Evolutionary conservation across 2,329 filamentous ascomycete genomes (phyloP).

Genomic region (Chrysoporthe puriensis): DNA sequence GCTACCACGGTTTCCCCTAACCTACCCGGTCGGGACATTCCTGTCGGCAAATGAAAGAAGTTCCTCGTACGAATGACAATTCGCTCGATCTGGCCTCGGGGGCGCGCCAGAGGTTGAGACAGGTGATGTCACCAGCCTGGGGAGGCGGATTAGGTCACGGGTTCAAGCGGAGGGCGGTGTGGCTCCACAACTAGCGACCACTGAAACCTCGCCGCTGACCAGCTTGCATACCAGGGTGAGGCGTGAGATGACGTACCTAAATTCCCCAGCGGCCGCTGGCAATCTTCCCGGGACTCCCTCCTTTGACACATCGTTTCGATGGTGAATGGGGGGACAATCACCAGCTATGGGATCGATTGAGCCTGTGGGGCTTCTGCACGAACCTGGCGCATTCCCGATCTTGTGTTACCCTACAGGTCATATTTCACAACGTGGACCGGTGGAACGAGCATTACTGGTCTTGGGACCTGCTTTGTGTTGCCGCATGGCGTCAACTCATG

Average conservation of each 20-base stretch:
- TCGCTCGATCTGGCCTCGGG: too few species aligned
- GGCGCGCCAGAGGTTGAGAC: too few species aligned
- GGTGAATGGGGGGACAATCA: too few species aligned
- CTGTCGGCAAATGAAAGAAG: neutral
- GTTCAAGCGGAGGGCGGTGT: neutral
- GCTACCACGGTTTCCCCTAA: neutral
- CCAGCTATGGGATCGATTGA: neutral
- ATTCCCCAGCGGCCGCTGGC: conserved; percentile 2
- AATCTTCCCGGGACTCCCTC: neutral
- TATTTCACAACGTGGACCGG: neutral
- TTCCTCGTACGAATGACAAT: too few species aligned
- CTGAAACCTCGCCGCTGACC: neutral
- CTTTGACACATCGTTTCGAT: neutral
- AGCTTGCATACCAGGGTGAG: neutral
- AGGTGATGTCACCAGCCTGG: conserved; percentile 1
- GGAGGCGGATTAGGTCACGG: neutral
- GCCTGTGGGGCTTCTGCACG: neutral
- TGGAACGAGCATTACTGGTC: conserved; percentile 11
- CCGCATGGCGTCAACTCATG: conserved; percentile 21
- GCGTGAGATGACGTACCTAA: neutral
- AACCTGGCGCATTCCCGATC: neutral
- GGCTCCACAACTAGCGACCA: neutral
- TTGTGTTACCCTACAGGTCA: neutral
- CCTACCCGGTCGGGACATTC: neutral
- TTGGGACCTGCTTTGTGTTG: conserved; percentile 22